Base-by-base conservation (phyloP, 176 grass and related monocot species). In the Miscanthus lutarioriparius region DNA sequence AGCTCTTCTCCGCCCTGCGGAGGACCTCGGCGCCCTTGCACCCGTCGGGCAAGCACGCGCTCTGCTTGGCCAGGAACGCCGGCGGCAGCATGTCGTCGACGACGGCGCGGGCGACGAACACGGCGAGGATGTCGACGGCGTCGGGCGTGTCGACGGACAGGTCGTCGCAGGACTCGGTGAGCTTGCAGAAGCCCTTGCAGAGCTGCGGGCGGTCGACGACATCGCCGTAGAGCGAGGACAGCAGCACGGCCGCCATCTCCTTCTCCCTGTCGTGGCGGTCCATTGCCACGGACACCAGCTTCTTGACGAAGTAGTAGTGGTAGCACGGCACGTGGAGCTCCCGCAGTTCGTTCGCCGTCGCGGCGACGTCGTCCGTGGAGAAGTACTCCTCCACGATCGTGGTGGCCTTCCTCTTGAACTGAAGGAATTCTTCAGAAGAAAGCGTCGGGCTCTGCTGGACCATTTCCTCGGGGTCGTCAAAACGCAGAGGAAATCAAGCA, bases 261-360 rank as follows among this genome's bases (percentile, higher is more conserved):
- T 92, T 93, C 85, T 93, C 91, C 84, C 87, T 80, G 81, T 96
- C 88, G 84, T 96, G 92, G 28, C 91, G 77, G 48, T 96, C 94
- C 94, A 91, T 96, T 38, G 91, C 89, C 54, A 91, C 77, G 2
- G 89, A 88, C 7, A 96, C 79, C 23, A 96, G 87, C 67, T 87
- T 86, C 86, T 96, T 96, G n/a, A 96, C 86, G 84, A 96, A 96
- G 66, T 91, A 87, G 53, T 78, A 78, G 66, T 91, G 90, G 86
- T 90, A 96, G 73, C 88, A 87, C 13, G 89, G 94, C 44, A 84
- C 81, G 28, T 84, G 78, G 39, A 89, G 70, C n/a, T 89, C 81
- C 23, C 87, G 56, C 77, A 89, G 75, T 66, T 92, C 84, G 77
- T 23, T 87, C 53, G 91, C 87, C 73, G 87, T 87, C 23, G 71